Evolutionary conservation across 306 rosid genomes (phyloP), one percentile per base, ranked within the genome.

Genomic region (Medicago arabica): DNA sequence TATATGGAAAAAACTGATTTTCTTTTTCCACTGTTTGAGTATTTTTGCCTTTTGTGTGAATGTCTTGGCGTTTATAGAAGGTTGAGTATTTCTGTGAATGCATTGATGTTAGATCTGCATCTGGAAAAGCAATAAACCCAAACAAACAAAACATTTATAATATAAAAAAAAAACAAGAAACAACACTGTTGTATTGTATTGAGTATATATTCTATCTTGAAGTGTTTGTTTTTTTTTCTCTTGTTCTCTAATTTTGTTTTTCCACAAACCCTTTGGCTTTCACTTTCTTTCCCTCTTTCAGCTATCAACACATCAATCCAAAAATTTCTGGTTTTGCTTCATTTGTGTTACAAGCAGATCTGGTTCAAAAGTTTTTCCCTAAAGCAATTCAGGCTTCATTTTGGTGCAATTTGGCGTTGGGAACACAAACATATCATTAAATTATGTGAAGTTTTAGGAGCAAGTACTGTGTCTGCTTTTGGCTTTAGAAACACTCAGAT

Each of bases 11-110:
- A 28, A 28, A 28, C 31, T 39, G 14, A 49, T 53, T 76, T 83
- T 79, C 46, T 34, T 39, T 76, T 79, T 81, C 63, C 75, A 79
- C 81, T 87, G 94, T 82, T 66, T 41, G 21, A 69, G 21, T n/a
- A n/a, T 10, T 55, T 70, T 89, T 88, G 78, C 92, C 87, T 80
- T 88, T 93, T 91, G 81, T 8, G 90, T 93, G 97, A 91, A 81
- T 88, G 92, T 81, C 87, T 91, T 80, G 81, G 95, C 86, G 96
- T 89, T 90, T 93, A 54, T 87, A 87, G 95, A 83, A 87, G 83
- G 55, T 83, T 70, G 81, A 72, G 86, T 74, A 82, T 80, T 72
- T 84, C 84, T 74, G 86, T 19, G 49, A 78, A 77, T 36, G 72
- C 67, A 70, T 86, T 74, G 71, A 58, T 89, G 95, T 84, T 93